Evolutionary conservation across 331 rosid species (phyloP).

Genomic region (Erythrophleum ivorense): DNA sequence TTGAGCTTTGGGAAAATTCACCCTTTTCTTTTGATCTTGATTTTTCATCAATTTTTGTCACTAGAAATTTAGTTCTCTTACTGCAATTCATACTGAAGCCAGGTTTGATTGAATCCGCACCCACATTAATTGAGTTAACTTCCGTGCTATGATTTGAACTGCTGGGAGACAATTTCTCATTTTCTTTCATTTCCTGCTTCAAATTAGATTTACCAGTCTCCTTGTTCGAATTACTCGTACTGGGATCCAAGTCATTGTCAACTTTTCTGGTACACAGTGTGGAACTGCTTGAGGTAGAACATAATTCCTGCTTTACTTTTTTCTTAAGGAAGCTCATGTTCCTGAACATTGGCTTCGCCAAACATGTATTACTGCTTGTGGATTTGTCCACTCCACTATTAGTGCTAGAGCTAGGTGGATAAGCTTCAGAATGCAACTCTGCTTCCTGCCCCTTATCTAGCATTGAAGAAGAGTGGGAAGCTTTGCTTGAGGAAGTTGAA

Average conservation of each 20-base stretch:
- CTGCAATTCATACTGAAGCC: slow-evolving; percentile 56
- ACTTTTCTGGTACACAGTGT: slow-evolving; percentile 40
- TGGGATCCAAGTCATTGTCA: slow-evolving; percentile 54
- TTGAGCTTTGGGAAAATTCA: slow-evolving; percentile 93
- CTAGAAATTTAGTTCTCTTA: slow-evolving; percentile 60
- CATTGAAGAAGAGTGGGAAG: slow-evolving; percentile 45
- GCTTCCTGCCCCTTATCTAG: slow-evolving; percentile 51
- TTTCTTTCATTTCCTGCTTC: slow-evolving; percentile 56
- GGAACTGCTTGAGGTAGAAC: slow-evolving; percentile 53
- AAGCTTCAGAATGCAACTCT: slow-evolving; percentile 49
- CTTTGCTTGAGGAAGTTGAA: slow-evolving; percentile 50
- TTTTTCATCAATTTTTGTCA: slow-evolving; percentile 65
- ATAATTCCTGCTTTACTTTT: slow-evolving; percentile 64
- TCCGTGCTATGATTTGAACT: slow-evolving; percentile 61
- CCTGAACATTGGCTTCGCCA: slow-evolving; percentile 64
- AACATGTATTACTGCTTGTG: slow-evolving; percentile 57
- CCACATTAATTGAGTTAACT: slow-evolving; percentile 52
- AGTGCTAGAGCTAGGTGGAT: slow-evolving; percentile 54
- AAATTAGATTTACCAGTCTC: slow-evolving; percentile 46
- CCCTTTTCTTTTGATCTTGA: slow-evolving; percentile 88
- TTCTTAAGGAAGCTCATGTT: slow-evolving; percentile 69
- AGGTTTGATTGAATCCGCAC: slow-evolving; percentile 53
- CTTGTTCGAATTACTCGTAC: slow-evolving; percentile 52
- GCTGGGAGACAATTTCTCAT: slow-evolving; percentile 59
- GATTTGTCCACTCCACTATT: slow-evolving; percentile 61